Evolutionary conservation across 805 yeast species (phyloP).

Genomic region (Danielia oregonensis): DNA sequence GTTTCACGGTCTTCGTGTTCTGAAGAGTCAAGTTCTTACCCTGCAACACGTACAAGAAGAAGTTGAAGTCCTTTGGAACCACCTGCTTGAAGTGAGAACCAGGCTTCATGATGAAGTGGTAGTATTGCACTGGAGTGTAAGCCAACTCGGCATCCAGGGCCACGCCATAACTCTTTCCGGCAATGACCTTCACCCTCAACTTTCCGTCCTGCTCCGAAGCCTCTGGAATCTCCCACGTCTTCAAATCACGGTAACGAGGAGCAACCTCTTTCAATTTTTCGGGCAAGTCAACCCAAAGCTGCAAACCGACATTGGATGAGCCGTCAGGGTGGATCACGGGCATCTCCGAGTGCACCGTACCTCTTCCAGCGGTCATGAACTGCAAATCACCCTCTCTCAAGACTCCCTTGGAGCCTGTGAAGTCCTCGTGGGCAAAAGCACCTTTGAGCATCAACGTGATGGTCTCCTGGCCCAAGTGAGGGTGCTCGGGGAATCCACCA

Average conservation of each 20-base stretch:
- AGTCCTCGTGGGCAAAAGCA: slow-evolving; percentile 76
- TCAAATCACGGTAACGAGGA: slow-evolving; percentile 74
- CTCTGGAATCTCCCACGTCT: slow-evolving; percentile 65
- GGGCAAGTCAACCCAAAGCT: slow-evolving; percentile 55
- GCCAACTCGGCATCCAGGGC: slow-evolving; percentile 72
- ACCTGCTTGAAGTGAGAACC: slow-evolving; percentile 62
- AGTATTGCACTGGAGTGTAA: slow-evolving; percentile 75
- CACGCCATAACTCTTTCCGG: slow-evolving; percentile 76
- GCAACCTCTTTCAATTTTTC: slow-evolving; percentile 37
- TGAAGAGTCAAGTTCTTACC: slow-evolving; percentile 54
- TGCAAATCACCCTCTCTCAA: slow-evolving; percentile 81
- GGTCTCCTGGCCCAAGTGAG: slow-evolving; percentile 83
- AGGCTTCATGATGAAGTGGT: slow-evolving; percentile 57
- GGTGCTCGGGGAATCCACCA: slow-evolving; percentile 81
- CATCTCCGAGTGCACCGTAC: slow-evolving; percentile 83
- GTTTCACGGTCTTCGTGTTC: slow-evolving; percentile 25
- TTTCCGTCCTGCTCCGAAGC: slow-evolving; percentile 61
- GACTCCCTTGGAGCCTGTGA: slow-evolving; percentile 79
- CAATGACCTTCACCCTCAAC: slow-evolving; percentile 65
- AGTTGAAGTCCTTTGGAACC: slow-evolving; percentile 59
- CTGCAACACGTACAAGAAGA: slow-evolving; percentile 62
- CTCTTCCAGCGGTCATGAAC: slow-evolving; percentile 92
- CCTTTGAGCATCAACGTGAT: slow-evolving; percentile 65
- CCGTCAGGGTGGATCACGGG: slow-evolving; percentile 52
- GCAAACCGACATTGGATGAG: slow-evolving; percentile 50